These are phyloP conservation scores for Vachellia collinsii DNA, from an alignment of 306 rosid species.

Conservation along the genomic window DNA sequence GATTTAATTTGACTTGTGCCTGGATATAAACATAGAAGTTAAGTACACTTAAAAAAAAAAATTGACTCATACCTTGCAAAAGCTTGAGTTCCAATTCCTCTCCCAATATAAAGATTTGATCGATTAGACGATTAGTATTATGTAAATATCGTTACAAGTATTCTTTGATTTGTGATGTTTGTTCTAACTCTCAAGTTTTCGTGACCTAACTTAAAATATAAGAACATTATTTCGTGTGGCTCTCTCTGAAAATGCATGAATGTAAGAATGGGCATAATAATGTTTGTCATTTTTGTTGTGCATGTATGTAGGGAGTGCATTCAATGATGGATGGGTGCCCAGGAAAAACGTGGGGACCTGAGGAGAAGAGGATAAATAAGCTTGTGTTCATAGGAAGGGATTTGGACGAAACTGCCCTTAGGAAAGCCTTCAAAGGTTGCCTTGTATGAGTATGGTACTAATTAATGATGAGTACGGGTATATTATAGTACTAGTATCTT, in stretches of 20 bases:
- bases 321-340: slow-evolving; percentile 85
- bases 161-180: neutral
- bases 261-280: neutral
- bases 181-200: neutral
- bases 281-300: slow-evolving; percentile 6
- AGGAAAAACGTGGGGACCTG: slow-evolving; percentile 72
- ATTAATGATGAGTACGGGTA: neutral
- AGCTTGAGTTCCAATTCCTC: neutral
- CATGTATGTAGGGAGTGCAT: slow-evolving; percentile 81
- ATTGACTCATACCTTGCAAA: neutral
- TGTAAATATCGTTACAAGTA: neutral
- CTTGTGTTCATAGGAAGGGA: slow-evolving; percentile 93
- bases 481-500: too few relatives aligned
- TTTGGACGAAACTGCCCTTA: slow-evolving; percentile 75
- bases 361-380: slow-evolving; percentile 82
- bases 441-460: slow-evolving; percentile 35
- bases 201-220: neutral
- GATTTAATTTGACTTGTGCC: neutral
- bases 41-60: neutral
- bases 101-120: neutral
- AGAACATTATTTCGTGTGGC: neutral
- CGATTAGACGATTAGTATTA: neutral
- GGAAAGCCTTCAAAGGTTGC: slow-evolving; percentile 90
- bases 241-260: neutral
- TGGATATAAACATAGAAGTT: neutral